Evolutionary conservation across 2,329 filamentous ascomycete genomes (phyloP), one percentile per base, ranked within the genome.

Genomic region (Curvularia spicifera): DNA sequence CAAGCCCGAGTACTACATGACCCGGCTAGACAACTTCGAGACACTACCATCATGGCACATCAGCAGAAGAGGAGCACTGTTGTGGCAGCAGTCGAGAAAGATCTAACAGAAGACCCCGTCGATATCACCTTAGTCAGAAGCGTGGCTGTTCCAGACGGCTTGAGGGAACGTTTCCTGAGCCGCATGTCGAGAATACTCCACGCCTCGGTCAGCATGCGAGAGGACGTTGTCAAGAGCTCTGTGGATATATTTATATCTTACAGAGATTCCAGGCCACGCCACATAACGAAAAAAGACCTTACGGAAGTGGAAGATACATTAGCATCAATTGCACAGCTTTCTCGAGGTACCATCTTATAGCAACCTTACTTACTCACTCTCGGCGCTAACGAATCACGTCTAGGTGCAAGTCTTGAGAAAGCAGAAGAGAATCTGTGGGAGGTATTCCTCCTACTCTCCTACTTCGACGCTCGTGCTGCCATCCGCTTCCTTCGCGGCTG

Each of bases 351-450:
- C 5, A 18, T 15, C 7, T 2, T 7, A 18, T 12, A 3, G 22
- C 22, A 24, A 24, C 22, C n/a, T 5, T 46, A n/a, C n/a, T 18
- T 18, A 31, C 43, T n/a, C 9, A 29, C 26, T 46, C 18, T 22
- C 12, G 15, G 12, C 3, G 18, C 29, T 47, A 35, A 47, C 44
- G 22, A 12, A 31, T 4, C 44, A 33, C 5, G 28, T 13, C 10
- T 8, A 47, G 28, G n/a, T 13, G 13, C 18, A 33, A 28, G 12
- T 7, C 18, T 47, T 15, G 3, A 47, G 6, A 15, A 2, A 12
- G 15, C 13, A 15, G 29, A 20, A 8, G 42, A 53, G 2, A 40
- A 59, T 0, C 24, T 59, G 0, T 59, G 56, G 53, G 56, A 57
- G 1, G 1, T 9, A 0, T 20, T 67, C 0, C 42, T 67, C 0